Evolutionary conservation across 257 asterid species (phyloP), one percentile per base, ranked within the genome.

Genomic region (Fraxinus excelsior): DNA sequence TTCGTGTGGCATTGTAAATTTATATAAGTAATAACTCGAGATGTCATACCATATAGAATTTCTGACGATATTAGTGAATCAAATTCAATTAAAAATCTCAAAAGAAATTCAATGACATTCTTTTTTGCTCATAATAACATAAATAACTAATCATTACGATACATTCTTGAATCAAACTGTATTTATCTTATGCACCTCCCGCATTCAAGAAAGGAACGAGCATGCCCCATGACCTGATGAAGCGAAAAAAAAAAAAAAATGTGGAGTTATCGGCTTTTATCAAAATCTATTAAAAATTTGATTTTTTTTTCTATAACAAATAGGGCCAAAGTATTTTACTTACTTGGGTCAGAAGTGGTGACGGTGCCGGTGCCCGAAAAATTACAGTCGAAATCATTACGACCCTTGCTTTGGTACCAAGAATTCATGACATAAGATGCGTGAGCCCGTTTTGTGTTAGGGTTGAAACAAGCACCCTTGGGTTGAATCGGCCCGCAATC

Each of bases 391-490:
- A 73, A 81, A 72, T 82, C 90, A 26, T 84, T 72, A 4, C 83
- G 86, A 3, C 98, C 98, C 32, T 87, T 78, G 1, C 74, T 58
- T 73, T 92, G 97, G 64, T 87, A 94, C 86, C 79, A 92, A 2
- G 86, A 75, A 68, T 94, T 91, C 98, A 94, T 94, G 25, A 78
- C 58, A 67, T 34, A 94, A 2, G 96, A 38, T 1, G 97, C 97
- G 21, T 92, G 98, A 16, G 90, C 76, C 62, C 87, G 76, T 13
- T 86, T 62, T 14, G 80, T 84, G 84, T 81, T 80, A 13, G 98
- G 97, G 28, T 74, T 35, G 79, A 85, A 91, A 80, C 97, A 94
- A 6, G 84, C 67, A 5, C 97, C 98, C 1, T 90, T 93, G 0
- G 84, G 82, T 77, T 91, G 89, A 44, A 92, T 84, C 5, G 92